Evolutionary conservation across 352 stramenopile genomes (phyloP).

Genomic region (Phytophthora cactorum): DNA sequence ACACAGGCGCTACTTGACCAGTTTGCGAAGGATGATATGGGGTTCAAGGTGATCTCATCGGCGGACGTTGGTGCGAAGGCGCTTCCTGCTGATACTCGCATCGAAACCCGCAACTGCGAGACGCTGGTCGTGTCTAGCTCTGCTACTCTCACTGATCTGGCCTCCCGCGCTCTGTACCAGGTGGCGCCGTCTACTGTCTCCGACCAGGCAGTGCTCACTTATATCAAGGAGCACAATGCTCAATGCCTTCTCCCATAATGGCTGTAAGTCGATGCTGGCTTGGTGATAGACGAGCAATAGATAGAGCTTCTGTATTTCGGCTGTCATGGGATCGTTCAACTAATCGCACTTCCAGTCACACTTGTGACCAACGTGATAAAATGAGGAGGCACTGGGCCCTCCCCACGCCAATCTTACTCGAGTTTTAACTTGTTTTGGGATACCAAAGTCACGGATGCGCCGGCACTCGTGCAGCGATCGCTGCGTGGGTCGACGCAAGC

Average conservation of each 20-base stretch:
- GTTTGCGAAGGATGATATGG: neutral
- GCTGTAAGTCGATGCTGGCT: conserved; percentile 9
- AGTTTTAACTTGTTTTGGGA: conserved; percentile 4
- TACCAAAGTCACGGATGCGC: conserved; percentile 28
- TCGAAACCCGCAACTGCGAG: conserved; percentile 35
- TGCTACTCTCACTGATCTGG: conserved; percentile 19
- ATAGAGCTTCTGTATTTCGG: conserved; percentile 41
- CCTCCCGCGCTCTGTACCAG: conserved; percentile 32
- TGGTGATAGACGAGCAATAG: conserved; percentile 30
- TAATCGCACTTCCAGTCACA: conserved; percentile 17
- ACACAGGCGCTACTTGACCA: conserved; percentile 25
- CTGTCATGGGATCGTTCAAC: conserved; percentile 19
- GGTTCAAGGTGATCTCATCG: conserved; percentile 24
- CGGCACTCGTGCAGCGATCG: conserved; percentile 47
- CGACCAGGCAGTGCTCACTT: conserved; percentile 27
- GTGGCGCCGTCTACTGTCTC: conserved; percentile 14
- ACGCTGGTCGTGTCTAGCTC: conserved; percentile 36
- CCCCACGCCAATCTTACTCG: conserved; percentile 6
- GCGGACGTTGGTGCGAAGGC: conserved; percentile 8
- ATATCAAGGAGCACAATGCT: conserved; percentile 37
- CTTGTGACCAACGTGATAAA: conserved; percentile 11
- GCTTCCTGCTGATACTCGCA: conserved; percentile 10
- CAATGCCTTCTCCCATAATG: conserved; percentile 24
- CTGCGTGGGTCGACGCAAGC: conserved; percentile 57
- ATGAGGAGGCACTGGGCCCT: neutral